Percentiles rank a stretch among this genome's conserved stretches.
These are phyloP conservation scores for Chalciporus sphaerocephalus DNA, from an alignment of 768 basidiomycete genomes.

Conservation along the genomic window DNA sequence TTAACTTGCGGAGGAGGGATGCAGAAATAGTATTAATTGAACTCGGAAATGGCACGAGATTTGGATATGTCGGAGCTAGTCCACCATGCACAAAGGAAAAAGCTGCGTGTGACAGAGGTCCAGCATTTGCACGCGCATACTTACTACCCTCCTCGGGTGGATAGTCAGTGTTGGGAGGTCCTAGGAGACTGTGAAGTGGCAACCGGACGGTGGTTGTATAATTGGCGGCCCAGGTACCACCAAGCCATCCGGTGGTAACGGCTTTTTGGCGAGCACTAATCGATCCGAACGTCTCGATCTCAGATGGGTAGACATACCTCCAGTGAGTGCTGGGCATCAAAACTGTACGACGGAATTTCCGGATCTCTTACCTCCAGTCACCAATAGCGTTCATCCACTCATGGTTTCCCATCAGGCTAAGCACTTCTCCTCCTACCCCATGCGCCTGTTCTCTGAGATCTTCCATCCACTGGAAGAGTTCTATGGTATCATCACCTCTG, in stretches of 20 bases:
- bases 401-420: slow-evolving; percentile 88
- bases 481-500: slow-evolving; percentile 86
- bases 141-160: slow-evolving; percentile 35
- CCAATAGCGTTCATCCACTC: slow-evolving; percentile 94
- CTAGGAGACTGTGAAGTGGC: slow-evolving; percentile 69
- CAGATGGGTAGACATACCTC: slow-evolving; percentile 81
- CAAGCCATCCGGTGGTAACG: slow-evolving; percentile 72
- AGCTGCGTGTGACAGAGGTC: slow-evolving; percentile 70
- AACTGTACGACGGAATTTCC: not conserved
- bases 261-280: slow-evolving; percentile 67
- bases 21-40: slow-evolving; percentile 73
- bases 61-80: slow-evolving; percentile 68
- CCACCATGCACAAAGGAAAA: slow-evolving; percentile 95
- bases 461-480: slow-evolving; percentile 83
- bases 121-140: slow-evolving; percentile 31
- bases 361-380: slow-evolving; percentile 70
- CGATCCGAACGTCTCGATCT: slow-evolving; percentile 79
- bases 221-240: slow-evolving; percentile 78
- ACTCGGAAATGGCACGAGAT: slow-evolving; percentile 78
- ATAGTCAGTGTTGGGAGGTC: slow-evolving; percentile 61
- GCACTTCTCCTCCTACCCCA: slow-evolving; percentile 61
- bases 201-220: slow-evolving; percentile 80
- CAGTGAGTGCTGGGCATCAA: slow-evolving; percentile 5
- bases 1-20: slow-evolving; percentile 67
- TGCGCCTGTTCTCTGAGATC: slow-evolving; percentile 70